Percentiles rank a stretch among this genome's conserved stretches.
phyloP scores from a whole-genome alignment of 352 stramenopile species.

The Globisporangium okanoganense region DNA sequence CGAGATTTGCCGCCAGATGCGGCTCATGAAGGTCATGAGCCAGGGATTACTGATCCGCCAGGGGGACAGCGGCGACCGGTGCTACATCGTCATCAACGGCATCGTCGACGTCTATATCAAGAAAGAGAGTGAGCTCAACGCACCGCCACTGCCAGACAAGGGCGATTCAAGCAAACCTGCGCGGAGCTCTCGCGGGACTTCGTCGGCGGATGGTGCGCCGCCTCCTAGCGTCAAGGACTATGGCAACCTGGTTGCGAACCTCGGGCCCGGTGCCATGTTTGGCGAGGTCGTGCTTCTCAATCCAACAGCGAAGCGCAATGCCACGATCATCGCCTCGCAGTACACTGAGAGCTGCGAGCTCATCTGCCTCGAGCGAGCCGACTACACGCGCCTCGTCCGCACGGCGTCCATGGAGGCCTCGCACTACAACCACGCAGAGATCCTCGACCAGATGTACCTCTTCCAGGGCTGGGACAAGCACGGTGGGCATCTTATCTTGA shows the following conservation, averaged over 20 bases:
- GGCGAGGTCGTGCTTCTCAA: slow-evolving; percentile 74
- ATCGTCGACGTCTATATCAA: slow-evolving; percentile 71
- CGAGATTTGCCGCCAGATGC: slow-evolving; percentile 77
- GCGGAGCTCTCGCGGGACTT: slow-evolving; percentile 13
- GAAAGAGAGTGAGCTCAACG: slow-evolving; percentile 36
- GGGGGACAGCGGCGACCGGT: slow-evolving; percentile 65
- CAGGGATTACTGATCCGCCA: slow-evolving; percentile 63
- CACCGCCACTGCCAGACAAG: background rate
- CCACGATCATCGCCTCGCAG: slow-evolving; percentile 67
- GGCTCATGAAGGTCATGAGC: slow-evolving; percentile 52
- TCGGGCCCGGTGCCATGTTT: slow-evolving; percentile 72
- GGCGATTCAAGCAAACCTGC: background rate
- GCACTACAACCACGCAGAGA: slow-evolving; percentile 72
- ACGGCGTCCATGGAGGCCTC: slow-evolving; percentile 77
- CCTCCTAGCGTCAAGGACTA: slow-evolving; percentile 28
- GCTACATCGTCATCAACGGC: slow-evolving; percentile 77
- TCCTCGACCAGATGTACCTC: slow-evolving; percentile 71
- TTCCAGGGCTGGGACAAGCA: slow-evolving; percentile 71
- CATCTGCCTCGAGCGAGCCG: slow-evolving; percentile 64
- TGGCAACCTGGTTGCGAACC: slow-evolving; percentile 53
- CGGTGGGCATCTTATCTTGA: slow-evolving; percentile 22
- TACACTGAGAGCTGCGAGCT: slow-evolving; percentile 59
- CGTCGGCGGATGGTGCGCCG: background rate
- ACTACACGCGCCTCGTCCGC: slow-evolving; percentile 70
- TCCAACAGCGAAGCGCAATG: slow-evolving; percentile 54